Evolutionary conservation across 2,329 filamentous ascomycete genomes (phyloP).

Genomic region (Aspergillus brunneoviolaceus): DNA sequence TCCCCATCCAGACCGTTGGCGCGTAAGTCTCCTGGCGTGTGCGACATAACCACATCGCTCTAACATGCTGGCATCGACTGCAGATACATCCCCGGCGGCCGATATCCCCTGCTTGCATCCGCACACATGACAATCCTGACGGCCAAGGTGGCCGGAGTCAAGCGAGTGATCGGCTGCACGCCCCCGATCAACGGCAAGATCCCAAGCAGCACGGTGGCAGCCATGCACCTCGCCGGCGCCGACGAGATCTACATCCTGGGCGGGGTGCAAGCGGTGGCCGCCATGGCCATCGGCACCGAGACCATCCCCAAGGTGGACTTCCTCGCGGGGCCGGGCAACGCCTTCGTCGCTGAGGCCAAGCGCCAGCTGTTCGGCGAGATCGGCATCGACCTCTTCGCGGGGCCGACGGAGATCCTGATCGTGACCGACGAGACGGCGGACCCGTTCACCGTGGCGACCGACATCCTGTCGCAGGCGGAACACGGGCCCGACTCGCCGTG

Average conservation of each 20-base stretch:
- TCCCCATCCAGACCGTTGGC: conserved; percentile 49
- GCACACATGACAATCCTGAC: conserved; percentile 59
- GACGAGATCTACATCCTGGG: conserved; percentile 54
- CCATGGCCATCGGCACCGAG: conserved; percentile 54
- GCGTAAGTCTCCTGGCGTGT: conserved; percentile 31
- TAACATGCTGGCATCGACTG: background rate
- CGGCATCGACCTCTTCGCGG: conserved; percentile 56
- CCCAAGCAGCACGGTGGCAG: conserved; percentile 51
- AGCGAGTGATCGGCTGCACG: conserved; percentile 53
- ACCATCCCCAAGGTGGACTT: conserved; percentile 52
- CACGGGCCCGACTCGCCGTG: conserved; percentile 55
- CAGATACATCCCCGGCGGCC: conserved; percentile 52
- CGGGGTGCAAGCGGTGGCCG: conserved; percentile 54
- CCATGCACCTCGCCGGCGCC: conserved; percentile 52
- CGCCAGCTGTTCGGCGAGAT: conserved; percentile 55
- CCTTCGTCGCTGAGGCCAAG: conserved; percentile 57
- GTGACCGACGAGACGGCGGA: conserved; percentile 51
- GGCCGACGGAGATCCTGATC: conserved; percentile 55
- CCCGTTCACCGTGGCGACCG: conserved; percentile 47
- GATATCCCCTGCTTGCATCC: conserved; percentile 55
- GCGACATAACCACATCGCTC: background rate
- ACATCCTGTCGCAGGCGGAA: conserved; percentile 52
- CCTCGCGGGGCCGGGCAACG: conserved; percentile 55
- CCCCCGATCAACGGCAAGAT: conserved; percentile 52
- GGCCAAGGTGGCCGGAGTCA: conserved; percentile 55